Evolutionary conservation across 768 basidiomycete genomes (phyloP).

Genomic region (Boletus bicolor): DNA sequence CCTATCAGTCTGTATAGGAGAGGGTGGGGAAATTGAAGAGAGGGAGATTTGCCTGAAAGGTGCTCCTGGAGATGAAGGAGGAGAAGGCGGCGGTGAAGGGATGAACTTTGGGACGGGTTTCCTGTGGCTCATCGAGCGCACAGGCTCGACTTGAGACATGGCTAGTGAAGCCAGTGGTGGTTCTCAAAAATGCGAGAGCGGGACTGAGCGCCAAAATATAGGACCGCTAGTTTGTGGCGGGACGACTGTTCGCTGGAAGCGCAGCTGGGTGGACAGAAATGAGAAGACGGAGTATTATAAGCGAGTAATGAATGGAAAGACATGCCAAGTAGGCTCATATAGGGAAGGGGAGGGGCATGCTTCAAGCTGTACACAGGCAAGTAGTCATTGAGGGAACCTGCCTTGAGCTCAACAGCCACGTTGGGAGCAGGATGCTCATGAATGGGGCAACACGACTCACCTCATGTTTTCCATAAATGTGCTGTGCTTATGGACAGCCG

Average conservation of each 20-base stretch:
- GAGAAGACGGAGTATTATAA: conserved; percentile 30
- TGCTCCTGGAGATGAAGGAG: conserved; percentile 33
- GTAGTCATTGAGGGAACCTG: conserved; percentile 31
- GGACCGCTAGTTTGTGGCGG: conserved; percentile 11
- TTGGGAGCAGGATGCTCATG: conserved; percentile 31
- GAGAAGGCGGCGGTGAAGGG: conserved; percentile 55
- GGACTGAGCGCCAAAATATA: conserved; percentile 10
- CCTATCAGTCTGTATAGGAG: conserved; percentile 23
- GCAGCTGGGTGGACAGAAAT: conserved; percentile 27
- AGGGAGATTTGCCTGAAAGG: conserved; percentile 34
- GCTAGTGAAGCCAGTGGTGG: conserved; percentile 1
- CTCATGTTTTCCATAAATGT: conserved; percentile 37
- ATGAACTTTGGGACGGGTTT: conserved; percentile 69
- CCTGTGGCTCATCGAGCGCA: conserved; percentile 54
- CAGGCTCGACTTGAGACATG: conserved; percentile 31
- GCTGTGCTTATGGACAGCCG: conserved; percentile 32
- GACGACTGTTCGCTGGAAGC: conserved; percentile 17
- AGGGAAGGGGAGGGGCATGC: conserved; percentile 26
- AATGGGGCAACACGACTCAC: conserved; percentile 33
- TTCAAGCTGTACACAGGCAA: conserved; percentile 31
- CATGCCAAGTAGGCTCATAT: conserved; percentile 29
- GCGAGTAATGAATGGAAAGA: conserved; percentile 26
- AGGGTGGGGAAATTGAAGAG: conserved; percentile 21
- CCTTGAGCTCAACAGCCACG: conserved; percentile 37
- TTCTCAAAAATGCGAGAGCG: conserved; percentile 7